Evolutionary conservation across 2,329 filamentous ascomycete genomes (phyloP).

Genomic region (Sphaerulina vaccinii): DNA sequence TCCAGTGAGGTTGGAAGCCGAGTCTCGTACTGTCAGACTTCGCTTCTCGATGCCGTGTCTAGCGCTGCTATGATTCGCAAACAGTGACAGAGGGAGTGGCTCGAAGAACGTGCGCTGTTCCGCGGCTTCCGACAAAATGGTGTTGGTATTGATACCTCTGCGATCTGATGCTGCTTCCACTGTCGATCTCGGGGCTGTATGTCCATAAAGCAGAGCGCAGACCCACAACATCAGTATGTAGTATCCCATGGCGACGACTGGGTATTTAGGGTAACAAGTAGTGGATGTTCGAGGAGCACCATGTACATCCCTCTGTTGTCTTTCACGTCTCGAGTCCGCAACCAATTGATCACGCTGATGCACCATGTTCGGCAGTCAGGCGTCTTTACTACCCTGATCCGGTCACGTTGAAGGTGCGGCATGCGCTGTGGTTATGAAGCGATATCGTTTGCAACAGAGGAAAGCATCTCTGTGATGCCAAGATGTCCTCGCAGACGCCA

Average conservation of each 20-base stretch:
- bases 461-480: too few species aligned
- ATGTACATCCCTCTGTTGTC: neutral
- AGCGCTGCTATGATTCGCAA: neutral
- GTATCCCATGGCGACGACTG: neutral
- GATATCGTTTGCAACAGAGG: too few species aligned
- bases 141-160: neutral
- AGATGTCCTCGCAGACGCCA: too few species aligned
- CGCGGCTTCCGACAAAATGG: neutral
- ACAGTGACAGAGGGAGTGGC: neutral
- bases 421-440: too few species aligned
- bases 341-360: neutral
- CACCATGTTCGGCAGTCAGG: neutral
- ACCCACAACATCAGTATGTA: neutral
- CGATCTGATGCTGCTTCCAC: neutral
- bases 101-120: conserved; percentile 6
- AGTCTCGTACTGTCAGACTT: conserved; percentile 1
- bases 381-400: neutral
- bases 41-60: neutral
- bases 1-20: neutral
- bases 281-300: neutral
- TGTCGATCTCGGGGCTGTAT: neutral
- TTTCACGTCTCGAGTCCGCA: neutral
- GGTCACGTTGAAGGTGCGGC: neutral
- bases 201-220: neutral
- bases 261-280: neutral